Base-by-base conservation (phyloP, 2,329 filamentous ascomycete species). In the Xenoacremonium recifei region DNA sequence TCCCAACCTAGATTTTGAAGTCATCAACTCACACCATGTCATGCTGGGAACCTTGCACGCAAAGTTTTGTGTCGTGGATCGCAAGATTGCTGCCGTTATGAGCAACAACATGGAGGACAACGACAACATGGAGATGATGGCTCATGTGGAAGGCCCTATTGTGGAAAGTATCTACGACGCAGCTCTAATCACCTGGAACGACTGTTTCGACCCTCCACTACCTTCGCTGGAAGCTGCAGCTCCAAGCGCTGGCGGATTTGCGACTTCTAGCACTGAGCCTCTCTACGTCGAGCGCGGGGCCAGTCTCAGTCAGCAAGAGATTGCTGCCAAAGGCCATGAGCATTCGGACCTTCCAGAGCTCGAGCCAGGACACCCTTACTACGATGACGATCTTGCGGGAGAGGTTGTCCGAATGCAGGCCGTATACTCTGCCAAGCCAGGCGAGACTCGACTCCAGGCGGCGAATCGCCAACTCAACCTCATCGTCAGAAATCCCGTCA, bases 61-160 rank as follows among this genome's bases (percentile, higher is more conserved):
- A 48, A 92, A 92, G 58, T 89, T 85, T 58, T 86, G 88, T 72
- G 70, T 91, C 2, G 79, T 91, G 2, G 87, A 92, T 60, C 75
- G 87, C 6, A 79, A 77, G 47, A 71, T 85, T n/a, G 87, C 78
- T 0, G 68, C 87, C 2, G 60, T 91, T 2, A 84, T 87, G 64
- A 90, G 85, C 66, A 89, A 89, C 61, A 92, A 91, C 55, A 85
- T 91, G 37, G 74, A 82, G 61, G 82, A 89, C 49, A 91, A 89
- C 39, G 84, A 87, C 53, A 92, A 92, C 50, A 46, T 90, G 41
- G 87, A 92, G 62, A 90, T 92, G 87, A 82, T 89, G 77, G 73
- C 79, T 3, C 85, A 88, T 41, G 60, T 89, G 0, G 85, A 91
- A 64, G 87, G 87, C 0, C 79, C 85, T 0, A 86, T 91, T 43